Evolutionary conservation across 306 rosid species (phyloP), one percentile per base, ranked within the genome.

Genomic region (Rosa lucieae): DNA sequence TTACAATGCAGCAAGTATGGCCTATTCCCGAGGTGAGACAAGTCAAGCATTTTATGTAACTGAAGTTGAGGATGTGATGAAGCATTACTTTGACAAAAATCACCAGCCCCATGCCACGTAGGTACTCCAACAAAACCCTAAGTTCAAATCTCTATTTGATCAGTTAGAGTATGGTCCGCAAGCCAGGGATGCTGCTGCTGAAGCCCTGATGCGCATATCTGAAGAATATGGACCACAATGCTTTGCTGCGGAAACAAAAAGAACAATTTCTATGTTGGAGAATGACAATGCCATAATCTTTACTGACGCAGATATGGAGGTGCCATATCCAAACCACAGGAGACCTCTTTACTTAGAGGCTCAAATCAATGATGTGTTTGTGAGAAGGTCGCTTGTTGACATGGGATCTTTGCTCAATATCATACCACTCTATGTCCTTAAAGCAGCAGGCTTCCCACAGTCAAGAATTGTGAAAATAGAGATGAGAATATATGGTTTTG

Each of bases 221-320:
- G 63, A 56, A 1, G 29, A 56, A 11, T 56, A n/a, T 0, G 63
- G 63, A 3, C 32, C 13, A 0, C 5, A 56, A 56, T 56, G 63
- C 29, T 62, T 62, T 13, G 3, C 9, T 12, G 0, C 8, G 0
- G 39, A 62, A 0, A 1, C 8, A 0, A 0, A 0, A 2, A 62
- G 42, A 0, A 56, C 63, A 2, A 0, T 21, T 0, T 29, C 20
- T 1, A 4, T 62, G 18, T 6, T 29, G 5, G 68, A 62, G 1
- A 62, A 32, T 3, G 9, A 62, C 20, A 62, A 62, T 29, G 42
- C 20, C 3, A 29, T 62, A 0, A 21, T 29, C 3, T 62, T 62
- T 2, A 29, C 10, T 9, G 32, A n/a, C 5, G 3, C 13, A 0
- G 9, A 53, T 7, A 59, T 59, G 67, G 67, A 23, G 14, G 67